phyloP scores from a whole-genome alignment of 2,329 filamentous ascomycete genomes.

The Aspergillus brunneoviolaceus region DNA sequence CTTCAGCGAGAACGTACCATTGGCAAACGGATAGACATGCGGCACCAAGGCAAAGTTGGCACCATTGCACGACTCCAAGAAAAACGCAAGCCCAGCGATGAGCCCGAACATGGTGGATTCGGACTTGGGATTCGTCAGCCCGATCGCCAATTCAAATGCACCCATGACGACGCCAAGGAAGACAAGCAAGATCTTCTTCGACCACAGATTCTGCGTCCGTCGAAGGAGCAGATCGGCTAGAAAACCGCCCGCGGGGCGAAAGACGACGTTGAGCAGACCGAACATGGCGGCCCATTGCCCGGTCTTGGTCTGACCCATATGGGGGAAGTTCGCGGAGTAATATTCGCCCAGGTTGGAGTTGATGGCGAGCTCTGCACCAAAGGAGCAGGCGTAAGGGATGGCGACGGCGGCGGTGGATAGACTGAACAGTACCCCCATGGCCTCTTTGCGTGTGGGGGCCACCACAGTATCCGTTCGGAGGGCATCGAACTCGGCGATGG shows the following conservation, averaged over 20 bases:
- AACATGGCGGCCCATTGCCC: conserved; percentile 59
- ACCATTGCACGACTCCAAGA: conserved; percentile 81
- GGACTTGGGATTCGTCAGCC: conserved; percentile 61
- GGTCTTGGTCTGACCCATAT: conserved; percentile 54
- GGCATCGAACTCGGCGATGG: conserved; percentile 50
- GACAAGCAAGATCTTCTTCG: conserved; percentile 64
- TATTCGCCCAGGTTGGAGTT: conserved; percentile 62
- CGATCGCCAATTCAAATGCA: conserved; percentile 62
- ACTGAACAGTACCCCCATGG: conserved; percentile 62
- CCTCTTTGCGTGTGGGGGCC: conserved; percentile 63
- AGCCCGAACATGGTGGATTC: conserved; percentile 72
- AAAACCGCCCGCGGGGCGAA: conserved; percentile 50
- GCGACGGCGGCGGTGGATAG: conserved; percentile 55
- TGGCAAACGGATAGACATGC: conserved; percentile 79
- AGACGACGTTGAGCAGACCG: conserved; percentile 52
- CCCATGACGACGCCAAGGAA: conserved; percentile 58
- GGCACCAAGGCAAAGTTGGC: conserved; percentile 84
- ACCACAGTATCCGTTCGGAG: conserved; percentile 60
- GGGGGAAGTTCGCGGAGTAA: conserved; percentile 57
- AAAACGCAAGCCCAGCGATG: conserved; percentile 73
- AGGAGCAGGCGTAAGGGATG: conserved; percentile 59
- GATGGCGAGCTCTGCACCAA: conserved; percentile 61
- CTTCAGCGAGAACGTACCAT: conserved; percentile 53
- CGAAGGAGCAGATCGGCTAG: conserved; percentile 58
- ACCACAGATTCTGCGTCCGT: conserved; percentile 54